Evolutionary conservation across 805 yeast genomes (phyloP), one percentile per base, ranked within the genome.

Genomic region (Kluyveromyces aestuarii): DNA sequence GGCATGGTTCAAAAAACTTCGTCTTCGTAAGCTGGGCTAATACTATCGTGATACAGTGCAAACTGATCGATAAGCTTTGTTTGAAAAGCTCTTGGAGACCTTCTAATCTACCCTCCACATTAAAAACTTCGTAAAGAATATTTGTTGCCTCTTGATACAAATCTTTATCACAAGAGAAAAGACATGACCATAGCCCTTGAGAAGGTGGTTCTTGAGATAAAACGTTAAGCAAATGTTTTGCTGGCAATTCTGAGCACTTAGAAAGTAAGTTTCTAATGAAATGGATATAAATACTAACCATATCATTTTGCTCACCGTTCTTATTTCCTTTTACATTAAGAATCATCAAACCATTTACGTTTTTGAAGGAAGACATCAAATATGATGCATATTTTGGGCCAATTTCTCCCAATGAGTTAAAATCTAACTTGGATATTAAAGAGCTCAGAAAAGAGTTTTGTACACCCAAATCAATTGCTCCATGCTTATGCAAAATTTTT

Each of bases 71-170:
- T 13, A 82, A 60, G 48, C 77, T 71, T 8, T 67, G 59, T 9
- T 64, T 63, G 25, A 89, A 65, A 37, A 82, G 60, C 4, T 73
- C 74, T 43, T 72, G 77, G n/a, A 87, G 72, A 36, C 89, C 87
- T 62, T 86, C 95, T 36, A 79, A 67, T 57, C 96, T 75, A 16
- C 90, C 96, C 48, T 79, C 81, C 13, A 82, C 86, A 62, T 88
- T 95, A 62, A 79, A 84, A 0, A 86, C 79, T 54, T 86, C 91
- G 57, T 84, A 83, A 2, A 89, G 62, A 18, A 87, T 72, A 52
- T 83, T 83, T 6, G 85, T 74, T 1, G 90, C 84, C 1, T 82
- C 74, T 59, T 87, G 88, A 50, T 81, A 83, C 3, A 83, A 64
- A 16, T 66, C 68, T 19, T 70, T 70, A 44, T 76, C 71, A 0